Conservation (phyloP, 441 rosid genomes). For the Erysimum pusillum region DNA sequence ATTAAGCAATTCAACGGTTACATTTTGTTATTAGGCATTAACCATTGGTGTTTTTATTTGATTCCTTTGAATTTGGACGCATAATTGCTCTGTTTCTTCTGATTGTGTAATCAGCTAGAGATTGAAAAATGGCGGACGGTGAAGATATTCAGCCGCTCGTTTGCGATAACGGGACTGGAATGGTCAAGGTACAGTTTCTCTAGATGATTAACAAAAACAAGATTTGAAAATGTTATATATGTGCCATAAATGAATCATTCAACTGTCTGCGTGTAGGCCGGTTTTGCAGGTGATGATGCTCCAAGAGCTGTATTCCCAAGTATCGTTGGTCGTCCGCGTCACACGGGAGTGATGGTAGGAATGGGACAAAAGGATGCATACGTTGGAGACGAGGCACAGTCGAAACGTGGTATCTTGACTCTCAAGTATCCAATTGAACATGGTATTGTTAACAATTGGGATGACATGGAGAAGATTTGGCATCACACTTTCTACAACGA, state of each 20-base stretch:
- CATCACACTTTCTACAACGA: slow-evolving; percentile 57
- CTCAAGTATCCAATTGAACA: slow-evolving; percentile 61
- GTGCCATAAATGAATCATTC: neutral
- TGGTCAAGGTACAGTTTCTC: slow-evolving; percentile 60
- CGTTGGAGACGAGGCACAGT: slow-evolving; percentile 60
- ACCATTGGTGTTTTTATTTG: neutral
- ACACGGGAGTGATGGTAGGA: slow-evolving; percentile 61
- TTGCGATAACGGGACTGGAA: slow-evolving; percentile 72
- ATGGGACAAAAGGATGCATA: slow-evolving; percentile 65
- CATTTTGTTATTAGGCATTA: neutral
- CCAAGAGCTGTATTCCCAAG: slow-evolving; percentile 63
- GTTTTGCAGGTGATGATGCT: slow-evolving; percentile 63
- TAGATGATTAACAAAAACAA: neutral
- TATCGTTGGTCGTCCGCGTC: slow-evolving; percentile 57
- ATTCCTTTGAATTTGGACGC: slow-evolving; percentile 3
- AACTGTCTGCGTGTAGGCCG: slow-evolving; percentile 46
- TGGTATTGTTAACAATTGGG: slow-evolving; percentile 58
- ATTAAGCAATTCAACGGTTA: neutral
- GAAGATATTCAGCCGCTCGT: slow-evolving; percentile 73
- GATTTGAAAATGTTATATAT: neutral
- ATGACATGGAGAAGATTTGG: slow-evolving; percentile 59
- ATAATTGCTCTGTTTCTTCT: slow-evolving; percentile 20
- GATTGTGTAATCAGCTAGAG: slow-evolving; percentile 38
- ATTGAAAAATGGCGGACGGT: slow-evolving; percentile 64
- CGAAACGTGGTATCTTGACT: slow-evolving; percentile 60